phyloP scores from a whole-genome alignment of 2,329 filamentous ascomycete genomes.

The Neonectria ditissima region DNA sequence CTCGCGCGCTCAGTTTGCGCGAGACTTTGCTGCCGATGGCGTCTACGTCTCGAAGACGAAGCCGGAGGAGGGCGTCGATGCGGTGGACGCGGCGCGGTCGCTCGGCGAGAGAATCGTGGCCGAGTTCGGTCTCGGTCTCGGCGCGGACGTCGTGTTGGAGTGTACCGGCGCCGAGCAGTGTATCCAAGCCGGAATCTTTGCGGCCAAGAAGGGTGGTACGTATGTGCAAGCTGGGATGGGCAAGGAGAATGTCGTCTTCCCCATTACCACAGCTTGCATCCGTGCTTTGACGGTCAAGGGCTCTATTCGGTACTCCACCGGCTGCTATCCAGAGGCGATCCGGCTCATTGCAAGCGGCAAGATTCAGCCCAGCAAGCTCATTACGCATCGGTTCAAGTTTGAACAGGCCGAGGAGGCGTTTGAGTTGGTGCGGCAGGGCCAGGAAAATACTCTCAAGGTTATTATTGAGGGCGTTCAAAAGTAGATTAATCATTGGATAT shows the following conservation, averaged over 20 bases:
- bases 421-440: constrained; percentile 37
- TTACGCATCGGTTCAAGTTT: constrained; percentile 53
- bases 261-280: constrained; percentile 55
- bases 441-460: constrained; percentile 41
- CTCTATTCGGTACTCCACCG: constrained; percentile 62
- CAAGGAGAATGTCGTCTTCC: constrained; percentile 62
- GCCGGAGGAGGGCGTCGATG: constrained; percentile 47
- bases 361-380: constrained; percentile 51
- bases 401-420: constrained; percentile 62
- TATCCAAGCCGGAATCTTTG: constrained; percentile 60
- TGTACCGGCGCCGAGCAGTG: constrained; percentile 59
- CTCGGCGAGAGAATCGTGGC: constrained; percentile 54
- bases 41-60: constrained; percentile 52
- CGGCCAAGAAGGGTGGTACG: constrained; percentile 58
- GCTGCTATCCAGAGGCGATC: constrained; percentile 62
- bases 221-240: constrained; percentile 66
- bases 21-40: constrained; percentile 55
- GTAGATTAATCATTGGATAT: constrained; percentile 6
- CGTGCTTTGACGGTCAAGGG: constrained; percentile 61
- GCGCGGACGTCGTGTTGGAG: constrained; percentile 63
- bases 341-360: constrained; percentile 62
- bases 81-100: constrained; percentile 51
- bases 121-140: constrained; percentile 45
- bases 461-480: constrained; percentile 35
- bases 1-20: constrained; percentile 54